Conservation (phyloP, 148 eudicot species). For the Polygonum maritimum region DNA sequence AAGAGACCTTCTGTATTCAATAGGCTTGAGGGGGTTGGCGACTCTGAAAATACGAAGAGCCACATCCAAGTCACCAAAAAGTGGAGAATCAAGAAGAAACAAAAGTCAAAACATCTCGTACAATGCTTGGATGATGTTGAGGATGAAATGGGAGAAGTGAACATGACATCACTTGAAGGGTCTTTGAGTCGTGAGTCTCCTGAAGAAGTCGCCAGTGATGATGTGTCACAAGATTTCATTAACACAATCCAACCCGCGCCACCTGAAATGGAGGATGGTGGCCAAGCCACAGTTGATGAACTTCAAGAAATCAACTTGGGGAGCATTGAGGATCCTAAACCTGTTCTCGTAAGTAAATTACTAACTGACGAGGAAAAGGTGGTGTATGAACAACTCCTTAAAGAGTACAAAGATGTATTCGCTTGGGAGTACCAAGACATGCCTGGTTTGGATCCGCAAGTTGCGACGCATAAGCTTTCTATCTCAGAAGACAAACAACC, state of each 20-base stretch:
- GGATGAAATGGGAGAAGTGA: background rate
- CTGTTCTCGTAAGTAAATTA: background rate
- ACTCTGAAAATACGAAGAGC: no score
- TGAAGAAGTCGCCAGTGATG: background rate
- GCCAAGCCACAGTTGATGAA: background rate
- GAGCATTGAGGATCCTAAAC: background rate
- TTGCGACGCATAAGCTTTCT: background rate
- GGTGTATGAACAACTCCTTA: background rate
- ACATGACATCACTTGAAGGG: background rate
- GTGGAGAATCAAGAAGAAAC: no score
- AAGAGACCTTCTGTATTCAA: background rate
- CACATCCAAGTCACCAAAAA: no score
- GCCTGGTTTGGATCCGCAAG: background rate
- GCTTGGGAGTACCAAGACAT: background rate
- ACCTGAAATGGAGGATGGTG: background rate
- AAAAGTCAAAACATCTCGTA: no score
- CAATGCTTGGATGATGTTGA: no score
- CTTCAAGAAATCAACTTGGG: background rate
- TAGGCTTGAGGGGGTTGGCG: background rate
- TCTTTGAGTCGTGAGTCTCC: background rate
- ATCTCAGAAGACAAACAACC: background rate
- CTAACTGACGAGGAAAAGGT: background rate
- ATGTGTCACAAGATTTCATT: background rate
- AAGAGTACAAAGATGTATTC: conserved; percentile 12
- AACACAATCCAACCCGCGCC: background rate